Evolutionary conservation across 1,139 yeast species (phyloP).

Genomic region (Wickerhamomyces sp.): DNA sequence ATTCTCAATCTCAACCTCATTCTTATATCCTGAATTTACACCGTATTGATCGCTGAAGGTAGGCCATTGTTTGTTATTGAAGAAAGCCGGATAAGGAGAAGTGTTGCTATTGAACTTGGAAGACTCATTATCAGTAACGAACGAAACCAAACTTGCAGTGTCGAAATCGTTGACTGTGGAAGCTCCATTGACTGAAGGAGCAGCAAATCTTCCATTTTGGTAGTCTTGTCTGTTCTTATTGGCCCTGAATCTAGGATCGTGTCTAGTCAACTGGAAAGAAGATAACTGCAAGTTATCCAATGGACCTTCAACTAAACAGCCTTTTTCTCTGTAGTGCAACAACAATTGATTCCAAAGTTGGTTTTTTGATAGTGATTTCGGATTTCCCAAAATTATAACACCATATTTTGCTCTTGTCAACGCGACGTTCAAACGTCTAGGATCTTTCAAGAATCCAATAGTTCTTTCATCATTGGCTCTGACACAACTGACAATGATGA

Average conservation of each 20-base stretch:
- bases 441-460: slow-evolving; percentile 86
- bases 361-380: slow-evolving; percentile 68
- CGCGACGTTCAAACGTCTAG: slow-evolving; percentile 89
- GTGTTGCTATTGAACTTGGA: slow-evolving; percentile 17
- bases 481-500: slow-evolving; percentile 83
- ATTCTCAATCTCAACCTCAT: slow-evolving; percentile 16
- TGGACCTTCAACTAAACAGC: slow-evolving; percentile 91
- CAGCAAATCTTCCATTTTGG: slow-evolving; percentile 12
- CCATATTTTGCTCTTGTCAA: slow-evolving; percentile 90
- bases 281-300: slow-evolving; percentile 74
- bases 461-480: slow-evolving; percentile 80
- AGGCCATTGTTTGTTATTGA: slow-evolving; percentile 35
- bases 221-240: slow-evolving; percentile 9
- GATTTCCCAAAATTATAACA: slow-evolving; percentile 77
- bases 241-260: slow-evolving; percentile 17
- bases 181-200: slow-evolving; percentile 15
- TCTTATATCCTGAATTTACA: slow-evolving; percentile 10
- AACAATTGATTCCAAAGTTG: slow-evolving; percentile 76
- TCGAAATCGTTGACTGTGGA: slow-evolving; percentile 35
- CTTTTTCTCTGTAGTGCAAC: slow-evolving; percentile 75
- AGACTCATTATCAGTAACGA: slow-evolving; percentile 30
- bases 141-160: slow-evolving; percentile 44
- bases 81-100: slow-evolving; percentile 26
- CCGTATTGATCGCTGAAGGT: slow-evolving; percentile 25
- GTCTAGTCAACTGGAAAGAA: slow-evolving; percentile 50